phyloP scores from a whole-genome alignment of 1,284 basidiomycete species.

The Malassezia restricta region DNA sequence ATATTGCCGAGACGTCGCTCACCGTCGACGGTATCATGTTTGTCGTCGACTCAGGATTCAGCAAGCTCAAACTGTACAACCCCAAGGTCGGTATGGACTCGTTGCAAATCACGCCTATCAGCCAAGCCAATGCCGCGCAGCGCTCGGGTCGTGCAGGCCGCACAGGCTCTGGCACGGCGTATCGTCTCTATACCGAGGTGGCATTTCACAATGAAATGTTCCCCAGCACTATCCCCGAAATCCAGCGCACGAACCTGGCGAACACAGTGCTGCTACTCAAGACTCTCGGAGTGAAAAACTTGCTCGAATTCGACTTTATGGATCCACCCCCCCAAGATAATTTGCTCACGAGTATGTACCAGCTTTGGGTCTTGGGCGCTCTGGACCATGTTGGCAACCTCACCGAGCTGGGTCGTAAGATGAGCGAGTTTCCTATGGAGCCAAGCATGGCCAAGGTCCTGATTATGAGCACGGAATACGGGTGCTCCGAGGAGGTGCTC shows the following conservation, averaged over 20 bases:
- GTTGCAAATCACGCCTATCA: conserved; percentile 90
- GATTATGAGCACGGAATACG: conserved; percentile 83
- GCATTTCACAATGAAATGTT: conserved; percentile 92
- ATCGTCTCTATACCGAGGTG: conserved; percentile 91
- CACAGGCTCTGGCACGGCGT: conserved; percentile 74
- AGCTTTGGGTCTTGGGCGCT: conserved; percentile 94
- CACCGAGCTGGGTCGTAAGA: conserved; percentile 79
- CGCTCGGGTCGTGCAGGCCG: conserved; percentile 88
- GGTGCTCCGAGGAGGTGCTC: conserved; percentile 86
- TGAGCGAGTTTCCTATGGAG: conserved; percentile 73
- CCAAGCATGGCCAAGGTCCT: conserved; percentile 97
- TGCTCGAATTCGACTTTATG: conserved; percentile 98
- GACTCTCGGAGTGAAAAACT: conserved; percentile 81
- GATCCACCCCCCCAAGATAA: conserved; percentile 67
- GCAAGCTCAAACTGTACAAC: conserved; percentile 97
- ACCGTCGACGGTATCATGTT: conserved; percentile 91
- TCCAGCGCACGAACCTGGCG: conserved; percentile 90
- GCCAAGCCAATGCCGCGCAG: conserved; percentile 88
- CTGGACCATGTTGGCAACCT: conserved; percentile 95
- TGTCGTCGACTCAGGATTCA: conserved; percentile 91
- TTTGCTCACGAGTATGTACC: conserved; percentile 80
- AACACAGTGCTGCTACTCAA: conserved; percentile 92
- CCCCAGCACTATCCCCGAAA: conserved; percentile 92
- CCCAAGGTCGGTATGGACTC: conserved; percentile 99
- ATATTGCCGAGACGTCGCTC: conserved; percentile 95